phyloP scores from a whole-genome alignment of 106 monocot genomes.

The Gastrodia elata region DNA sequence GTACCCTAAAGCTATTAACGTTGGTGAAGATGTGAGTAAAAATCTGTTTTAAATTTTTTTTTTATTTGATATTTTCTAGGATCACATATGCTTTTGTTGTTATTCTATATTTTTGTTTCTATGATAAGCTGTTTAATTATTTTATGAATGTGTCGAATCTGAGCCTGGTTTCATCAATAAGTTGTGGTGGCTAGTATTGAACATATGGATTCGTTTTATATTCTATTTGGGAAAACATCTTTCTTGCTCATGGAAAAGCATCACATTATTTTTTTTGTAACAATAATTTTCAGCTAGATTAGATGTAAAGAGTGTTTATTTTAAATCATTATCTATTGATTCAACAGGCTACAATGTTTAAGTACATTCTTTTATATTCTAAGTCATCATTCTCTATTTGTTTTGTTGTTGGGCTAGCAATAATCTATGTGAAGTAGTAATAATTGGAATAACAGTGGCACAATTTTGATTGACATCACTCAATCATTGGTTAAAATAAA shows the following conservation, averaged over 20 bases:
- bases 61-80: not conserved
- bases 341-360: not conserved
- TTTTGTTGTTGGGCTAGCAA: too few species aligned
- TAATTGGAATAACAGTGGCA: too few species aligned
- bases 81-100: not conserved
- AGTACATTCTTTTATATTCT: not conserved
- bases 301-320: not conserved
- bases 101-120: not conserved
- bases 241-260: conserved; percentile 1
- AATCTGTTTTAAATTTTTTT: not conserved
- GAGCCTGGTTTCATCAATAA: not conserved
- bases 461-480: too few species aligned
- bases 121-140: not conserved
- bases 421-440: too few species aligned
- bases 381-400: not conserved
- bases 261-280: not conserved
- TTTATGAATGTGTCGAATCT: not conserved
- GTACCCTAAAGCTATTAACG: conserved; percentile 70
- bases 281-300: not conserved
- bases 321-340: not conserved
- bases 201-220: not conserved
- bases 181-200: not conserved
- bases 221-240: not conserved
- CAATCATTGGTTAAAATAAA: too few species aligned
- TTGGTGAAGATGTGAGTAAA: conserved; percentile 98